These are phyloP conservation scores for Collariella sp. DNA, from an alignment of 495 filamentous ascomycete genomes.

Conservation along the genomic window DNA sequence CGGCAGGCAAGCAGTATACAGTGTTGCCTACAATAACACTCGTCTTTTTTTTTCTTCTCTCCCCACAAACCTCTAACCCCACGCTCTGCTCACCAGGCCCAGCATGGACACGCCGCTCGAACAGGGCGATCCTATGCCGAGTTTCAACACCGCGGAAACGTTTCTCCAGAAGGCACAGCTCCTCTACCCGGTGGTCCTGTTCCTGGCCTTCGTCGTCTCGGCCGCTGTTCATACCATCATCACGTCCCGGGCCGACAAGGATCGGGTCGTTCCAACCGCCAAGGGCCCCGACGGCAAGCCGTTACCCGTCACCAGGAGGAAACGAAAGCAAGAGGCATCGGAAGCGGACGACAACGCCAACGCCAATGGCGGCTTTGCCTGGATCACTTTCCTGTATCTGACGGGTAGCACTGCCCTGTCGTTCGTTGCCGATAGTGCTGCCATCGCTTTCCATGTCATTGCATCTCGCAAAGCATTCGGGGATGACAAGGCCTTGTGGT, in stretches of 20 bases:
- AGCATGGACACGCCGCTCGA: slow-evolving; percentile 22
- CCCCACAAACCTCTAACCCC: slow-evolving; percentile 7
- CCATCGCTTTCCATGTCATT: slow-evolving; percentile 72
- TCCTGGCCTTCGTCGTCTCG: slow-evolving; percentile 36
- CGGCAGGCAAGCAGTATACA: slow-evolving; percentile 8
- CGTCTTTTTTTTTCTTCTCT: neutral
- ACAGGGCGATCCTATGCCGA: slow-evolving; percentile 13
- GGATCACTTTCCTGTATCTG: slow-evolving; percentile 65
- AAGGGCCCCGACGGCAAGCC: slow-evolving; percentile 74
- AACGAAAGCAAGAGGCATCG: slow-evolving; percentile 30
- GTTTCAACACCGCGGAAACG: slow-evolving; percentile 27
- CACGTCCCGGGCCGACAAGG: slow-evolving; percentile 36
- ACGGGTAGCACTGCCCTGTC: slow-evolving; percentile 58
- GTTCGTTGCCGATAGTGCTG: slow-evolving; percentile 62
- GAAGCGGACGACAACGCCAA: slow-evolving; percentile 33
- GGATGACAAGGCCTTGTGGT: slow-evolving; percentile 61
- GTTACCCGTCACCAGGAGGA: slow-evolving; percentile 53
- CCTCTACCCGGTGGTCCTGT: slow-evolving; percentile 35
- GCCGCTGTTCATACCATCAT: slow-evolving; percentile 37
- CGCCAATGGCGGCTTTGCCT: slow-evolving; percentile 48
- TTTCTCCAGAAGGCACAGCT: slow-evolving; percentile 34
- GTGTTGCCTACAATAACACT: slow-evolving; percentile 3
- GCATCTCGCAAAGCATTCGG: slow-evolving; percentile 39
- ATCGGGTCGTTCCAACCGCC: slow-evolving; percentile 29
- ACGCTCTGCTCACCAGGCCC: slow-evolving; percentile 11